These are phyloP conservation scores for Tubosaeta sp. DNA, from an alignment of 768 basidiomycete genomes.

Conservation along the genomic window DNA sequence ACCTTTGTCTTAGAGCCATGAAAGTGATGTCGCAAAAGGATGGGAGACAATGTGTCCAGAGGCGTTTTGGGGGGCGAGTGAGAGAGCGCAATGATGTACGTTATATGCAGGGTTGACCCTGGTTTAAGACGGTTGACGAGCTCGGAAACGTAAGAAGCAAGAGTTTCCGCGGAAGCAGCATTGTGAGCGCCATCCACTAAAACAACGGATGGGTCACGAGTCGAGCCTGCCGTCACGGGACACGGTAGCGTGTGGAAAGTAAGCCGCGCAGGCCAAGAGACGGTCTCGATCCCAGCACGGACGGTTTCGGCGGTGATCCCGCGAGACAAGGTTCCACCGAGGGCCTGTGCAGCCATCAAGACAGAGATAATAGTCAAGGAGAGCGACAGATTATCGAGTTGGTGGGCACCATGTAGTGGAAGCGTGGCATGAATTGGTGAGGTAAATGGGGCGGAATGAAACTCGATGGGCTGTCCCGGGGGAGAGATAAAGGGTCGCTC, in stretches of 20 bases:
- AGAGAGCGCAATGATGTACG: conserved; percentile 79
- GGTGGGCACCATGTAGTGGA: conserved; percentile 77
- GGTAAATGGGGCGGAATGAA: conserved; percentile 41
- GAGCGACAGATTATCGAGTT: conserved; percentile 77
- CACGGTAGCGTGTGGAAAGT: conserved; percentile 51
- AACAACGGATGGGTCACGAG: conserved; percentile 34
- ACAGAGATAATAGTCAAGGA: conserved; percentile 60
- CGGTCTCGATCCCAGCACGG: conserved; percentile 50
- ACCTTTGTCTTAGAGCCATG: conserved; percentile 28
- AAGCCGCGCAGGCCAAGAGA: conserved; percentile 80
- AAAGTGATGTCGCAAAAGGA: conserved; percentile 46
- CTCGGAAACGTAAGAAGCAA: conserved; percentile 55
- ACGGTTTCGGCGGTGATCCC: conserved; percentile 49
- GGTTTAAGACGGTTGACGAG: conserved; percentile 27
- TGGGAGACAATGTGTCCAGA: conserved; percentile 60
- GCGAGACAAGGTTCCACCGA: conserved; percentile 3
- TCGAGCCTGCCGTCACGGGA: conserved; percentile 15
- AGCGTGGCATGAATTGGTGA: conserved; percentile 47
- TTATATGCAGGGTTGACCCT: conserved; percentile 38
- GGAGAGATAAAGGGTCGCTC: conserved; percentile 31
- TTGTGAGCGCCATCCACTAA: conserved; percentile 97
- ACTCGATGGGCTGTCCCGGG: conserved; percentile 39
- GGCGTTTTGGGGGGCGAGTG: conserved; percentile 85
- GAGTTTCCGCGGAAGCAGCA: conserved; percentile 62
- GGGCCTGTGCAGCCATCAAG: conserved; percentile 39